Evolutionary conservation across 495 filamentous ascomycete genomes (phyloP), one percentile per base, ranked within the genome.

Genomic region (Tuber melanosporum): DNA sequence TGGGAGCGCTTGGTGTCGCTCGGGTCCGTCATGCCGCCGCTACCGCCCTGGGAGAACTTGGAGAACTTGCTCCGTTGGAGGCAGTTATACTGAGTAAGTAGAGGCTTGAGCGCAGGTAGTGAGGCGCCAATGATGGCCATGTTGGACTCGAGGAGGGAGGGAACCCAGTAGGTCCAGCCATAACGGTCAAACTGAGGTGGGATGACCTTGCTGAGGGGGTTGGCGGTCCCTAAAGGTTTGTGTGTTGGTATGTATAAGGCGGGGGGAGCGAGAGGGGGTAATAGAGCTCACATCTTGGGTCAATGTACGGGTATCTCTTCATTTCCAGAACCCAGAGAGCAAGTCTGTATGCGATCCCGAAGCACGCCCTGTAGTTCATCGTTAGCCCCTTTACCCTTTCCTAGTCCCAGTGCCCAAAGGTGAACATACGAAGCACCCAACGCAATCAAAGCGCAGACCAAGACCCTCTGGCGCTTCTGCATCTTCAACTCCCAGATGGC

Each of bases 91-190:
- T 66, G 57, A 12, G 57, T 66, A 0, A 66, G 57, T 26, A 84
- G 44, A 32, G 83, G 79, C 70, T 83, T 82, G 32, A 85, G 75
- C 14, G 77, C 78, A 1, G 84, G 83, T 26, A 85, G 75, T 46
- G 79, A 84, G 41, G 81, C 80, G 71, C 84, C 81, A 39, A 85
- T 83, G 43, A 85, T 82, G 46, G 78, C 83, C 45, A 83, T 77
- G 79, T 81, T 79, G 75, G 79, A 78, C 71, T 85, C 84, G 45
- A 85, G 70, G 41, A 79, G 80, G 19, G 80, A 82, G 26, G 72
- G 72, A 43, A 74, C 43, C 72, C 72, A 74, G 49, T 74, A 74
- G 0, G 42, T 57, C 43, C 36, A 52, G 46, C 46, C 72, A 7
- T 74, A 57, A 10, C 46, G 41, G 72, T 74, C 72, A 47, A 74